Evolutionary conservation across 2,329 filamentous ascomycete genomes (phyloP), one percentile per base, ranked within the genome.

Genomic region (Pseudogymnoascus sp.): DNA sequence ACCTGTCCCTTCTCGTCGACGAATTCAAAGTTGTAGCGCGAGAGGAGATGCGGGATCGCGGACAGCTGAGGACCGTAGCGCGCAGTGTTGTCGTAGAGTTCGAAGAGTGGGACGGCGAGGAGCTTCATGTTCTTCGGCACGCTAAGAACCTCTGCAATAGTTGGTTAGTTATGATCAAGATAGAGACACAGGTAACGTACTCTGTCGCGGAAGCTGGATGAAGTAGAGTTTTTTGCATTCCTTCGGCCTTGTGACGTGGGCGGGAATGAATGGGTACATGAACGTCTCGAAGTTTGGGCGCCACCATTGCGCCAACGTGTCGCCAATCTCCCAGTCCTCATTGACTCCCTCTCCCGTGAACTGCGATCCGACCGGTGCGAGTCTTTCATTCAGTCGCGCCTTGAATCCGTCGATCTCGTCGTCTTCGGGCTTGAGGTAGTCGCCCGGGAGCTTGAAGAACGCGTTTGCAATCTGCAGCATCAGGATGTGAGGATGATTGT

Each of bases 81-180:
- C 11, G 88, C 89, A 0, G 91, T 96, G 76, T 99, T 99, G 72
- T 99, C 94, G 79, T 99, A 99, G 39, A 99, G 85, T 78, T 99
- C 94, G 76, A 97, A 97, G 0, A 99, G 82, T 0, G 94, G 94
- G 1, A 99, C 94, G 1, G 94, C 94, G 41, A 99, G 87, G 23
- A 99, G 86, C 75, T 99, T 99, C 94, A 99, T 97, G 78, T 99
- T 99, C 80, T 99, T 99, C 0, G 94, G 94, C 7, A 99, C 94
- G 71, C 90, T 95, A 45, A 99, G 83, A 12, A 97, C 90, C 78
- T 97, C 92, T 96, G 74, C 62, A 19, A 29, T 29, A 8, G 2
- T 60, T 23, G 7, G 12, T 33, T 29, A 62, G 65, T 66, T 68
- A 66, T 61, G 7, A 37, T 31, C 37, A 26, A 16, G 3, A 35